phyloP scores from a whole-genome alignment of 306 rosid genomes.

The Acacia confusa region DNA sequence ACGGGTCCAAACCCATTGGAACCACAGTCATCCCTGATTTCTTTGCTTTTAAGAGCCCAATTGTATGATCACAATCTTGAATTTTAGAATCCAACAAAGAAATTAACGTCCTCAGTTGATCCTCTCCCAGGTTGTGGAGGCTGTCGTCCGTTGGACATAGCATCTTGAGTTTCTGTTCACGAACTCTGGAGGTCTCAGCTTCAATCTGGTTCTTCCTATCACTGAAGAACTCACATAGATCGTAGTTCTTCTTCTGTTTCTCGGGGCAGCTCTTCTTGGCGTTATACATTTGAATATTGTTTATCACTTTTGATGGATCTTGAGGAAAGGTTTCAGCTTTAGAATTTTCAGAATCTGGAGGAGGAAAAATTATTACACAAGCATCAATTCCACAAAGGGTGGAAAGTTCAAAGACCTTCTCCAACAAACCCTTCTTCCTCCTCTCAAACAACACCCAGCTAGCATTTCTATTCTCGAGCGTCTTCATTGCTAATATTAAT shows the following conservation, averaged over 20 bases:
- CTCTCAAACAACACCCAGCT: too few species aligned
- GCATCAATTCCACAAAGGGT: too few species aligned
- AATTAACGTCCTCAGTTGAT: background rate
- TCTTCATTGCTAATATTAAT: too few species aligned
- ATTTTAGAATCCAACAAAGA: slow-evolving; percentile 10
- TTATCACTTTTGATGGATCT: background rate
- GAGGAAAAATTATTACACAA: too few species aligned
- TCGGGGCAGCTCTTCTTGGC: background rate
- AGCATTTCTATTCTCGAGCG: too few species aligned
- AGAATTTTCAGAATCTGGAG: too few species aligned
- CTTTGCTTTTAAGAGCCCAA: background rate
- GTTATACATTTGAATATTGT: background rate
- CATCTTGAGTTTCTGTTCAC: background rate
- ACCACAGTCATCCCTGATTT: background rate
- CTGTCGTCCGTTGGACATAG: slow-evolving; percentile 29
- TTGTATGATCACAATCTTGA: background rate
- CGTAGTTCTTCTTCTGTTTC: background rate
- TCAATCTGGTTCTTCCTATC: slow-evolving; percentile 7
- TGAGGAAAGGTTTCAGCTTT: background rate
- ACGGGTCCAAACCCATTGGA: background rate
- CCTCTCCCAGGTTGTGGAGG: background rate
- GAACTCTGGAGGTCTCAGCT: background rate
- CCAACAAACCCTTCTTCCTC: too few species aligned
- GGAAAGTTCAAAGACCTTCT: too few species aligned
- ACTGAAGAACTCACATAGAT: slow-evolving; percentile 5